phyloP scores from a whole-genome alignment of 225 moss, liverwort and hornwort species.

The Takakia lepidozioides region DNA sequence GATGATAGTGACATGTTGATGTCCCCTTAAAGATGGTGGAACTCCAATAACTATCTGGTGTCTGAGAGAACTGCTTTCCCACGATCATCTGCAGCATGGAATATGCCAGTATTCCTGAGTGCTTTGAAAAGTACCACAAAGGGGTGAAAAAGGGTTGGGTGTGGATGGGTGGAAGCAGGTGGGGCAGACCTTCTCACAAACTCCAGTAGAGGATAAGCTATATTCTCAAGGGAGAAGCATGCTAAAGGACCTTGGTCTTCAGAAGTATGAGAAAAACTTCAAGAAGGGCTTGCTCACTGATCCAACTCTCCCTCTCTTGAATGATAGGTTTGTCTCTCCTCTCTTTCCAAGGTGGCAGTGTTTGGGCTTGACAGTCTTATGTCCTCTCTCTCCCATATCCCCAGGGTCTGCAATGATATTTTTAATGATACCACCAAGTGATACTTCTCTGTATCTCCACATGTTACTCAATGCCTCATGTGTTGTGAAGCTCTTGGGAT shows the following conservation, averaged over 20 bases:
- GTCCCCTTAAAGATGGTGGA: too few species aligned
- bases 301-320: slow-evolving; percentile 68
- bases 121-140: too few species aligned
- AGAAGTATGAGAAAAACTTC: slow-evolving; percentile 83
- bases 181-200: slow-evolving; percentile 57
- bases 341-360: too few species aligned
- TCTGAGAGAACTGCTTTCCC: too few species aligned
- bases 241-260: slow-evolving; percentile 56
- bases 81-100: too few species aligned
- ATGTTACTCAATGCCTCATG: too few species aligned
- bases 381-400: too few species aligned
- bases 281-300: slow-evolving; percentile 85
- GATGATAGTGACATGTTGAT: too few species aligned
- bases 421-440: background rate
- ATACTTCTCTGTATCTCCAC: background rate
- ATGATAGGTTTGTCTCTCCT: slow-evolving; percentile 50
- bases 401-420: background rate
- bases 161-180: slow-evolving; percentile 30
- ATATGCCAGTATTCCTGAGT: too few species aligned
- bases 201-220: slow-evolving; percentile 55
- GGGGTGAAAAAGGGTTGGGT: background rate
- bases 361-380: too few species aligned
- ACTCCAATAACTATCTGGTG: too few species aligned
- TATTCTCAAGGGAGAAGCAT: slow-evolving; percentile 59
- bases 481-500: too few species aligned